These are phyloP conservation scores for Aspergillus persii DNA, from an alignment of 2,329 filamentous ascomycete genomes.

Conservation along the genomic window DNA sequence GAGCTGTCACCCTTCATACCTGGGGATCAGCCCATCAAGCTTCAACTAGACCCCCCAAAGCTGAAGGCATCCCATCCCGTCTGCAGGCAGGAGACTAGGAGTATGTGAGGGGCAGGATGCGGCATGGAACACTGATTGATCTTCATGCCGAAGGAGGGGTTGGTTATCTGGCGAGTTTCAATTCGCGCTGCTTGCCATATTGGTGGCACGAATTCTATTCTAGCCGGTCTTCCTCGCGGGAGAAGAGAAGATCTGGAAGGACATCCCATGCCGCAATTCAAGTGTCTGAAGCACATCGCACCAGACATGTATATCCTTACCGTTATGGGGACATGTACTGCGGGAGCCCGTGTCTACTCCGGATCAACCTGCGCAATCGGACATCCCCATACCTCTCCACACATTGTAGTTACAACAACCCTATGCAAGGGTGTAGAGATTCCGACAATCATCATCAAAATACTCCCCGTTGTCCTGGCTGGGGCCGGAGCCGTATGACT, in stretches of 20 bases:
- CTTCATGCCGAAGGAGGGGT: constrained; percentile 8
- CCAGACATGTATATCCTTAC: background rate
- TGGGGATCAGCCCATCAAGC: background rate
- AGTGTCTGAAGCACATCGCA: no score
- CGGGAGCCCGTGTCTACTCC: background rate
- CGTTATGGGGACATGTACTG: background rate
- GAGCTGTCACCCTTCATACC: background rate
- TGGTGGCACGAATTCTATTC: background rate
- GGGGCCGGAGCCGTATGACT: background rate
- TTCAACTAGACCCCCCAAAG: background rate
- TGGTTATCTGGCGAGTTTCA: background rate
- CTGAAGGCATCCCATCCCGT: background rate
- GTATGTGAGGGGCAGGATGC: background rate
- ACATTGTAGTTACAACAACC: background rate
- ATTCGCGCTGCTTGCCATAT: background rate
- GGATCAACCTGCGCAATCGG: background rate
- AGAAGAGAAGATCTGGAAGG: background rate
- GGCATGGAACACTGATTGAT: constrained; percentile 3
- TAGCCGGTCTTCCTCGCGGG: background rate
- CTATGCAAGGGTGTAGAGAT: background rate
- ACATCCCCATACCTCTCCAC: background rate
- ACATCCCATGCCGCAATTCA: background rate
- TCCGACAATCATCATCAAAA: background rate
- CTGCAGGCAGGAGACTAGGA: background rate
- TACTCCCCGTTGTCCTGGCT: background rate